Base-by-base conservation (phyloP, 306 rosid species). In the Vigna nakashimae region DNA sequence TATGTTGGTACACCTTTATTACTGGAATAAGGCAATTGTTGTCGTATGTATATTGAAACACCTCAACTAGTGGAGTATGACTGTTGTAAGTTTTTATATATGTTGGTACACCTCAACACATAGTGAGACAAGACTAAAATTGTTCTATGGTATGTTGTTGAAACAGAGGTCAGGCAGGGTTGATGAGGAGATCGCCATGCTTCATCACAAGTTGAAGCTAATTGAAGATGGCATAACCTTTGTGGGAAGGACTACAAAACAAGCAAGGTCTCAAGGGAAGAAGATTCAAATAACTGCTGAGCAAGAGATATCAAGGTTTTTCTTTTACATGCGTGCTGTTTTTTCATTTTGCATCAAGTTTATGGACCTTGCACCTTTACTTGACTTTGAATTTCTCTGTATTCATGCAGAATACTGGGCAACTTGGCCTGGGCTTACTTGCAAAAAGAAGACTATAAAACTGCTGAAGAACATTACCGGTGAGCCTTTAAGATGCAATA, bases 391-490 rank as follows among this genome's bases (percentile, higher is more conserved):
- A 67, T 16, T 17, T 80, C 48, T 80, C 51, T 81, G 13, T 42
- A 40, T 73, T 18, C 43, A 75, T 69, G 65, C 75, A 94, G 98
- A 83, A 88, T 95, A 79, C 71, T 95, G 2, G 98, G 98, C 36
- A 95, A 95, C 88, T 84, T 92, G 84, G 98, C 98, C 34, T 95
- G 98, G 98, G 98, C 98, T 71, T 95, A 87, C 86, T 64, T 92
- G 92, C 98, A 91, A 81, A 91, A 86, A 76, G 85, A 80, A 24
- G 91, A 92, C 58, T 87, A 89, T 73, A 74, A 55, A 70, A 48
- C 74, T 17, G 91, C 98, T 3, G 98, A 92, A 85, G 96, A 91
- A 65, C 84, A 89, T 83, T 95, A 95, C 83, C 78, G 91, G 98
- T 84, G 30, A 38, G 84, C 56, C 34, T 42, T 26, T 16, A 71